Evolutionary conservation across 148 eudicot genomes (phyloP).

Genomic region (Rhododendron kiyosumense): DNA sequence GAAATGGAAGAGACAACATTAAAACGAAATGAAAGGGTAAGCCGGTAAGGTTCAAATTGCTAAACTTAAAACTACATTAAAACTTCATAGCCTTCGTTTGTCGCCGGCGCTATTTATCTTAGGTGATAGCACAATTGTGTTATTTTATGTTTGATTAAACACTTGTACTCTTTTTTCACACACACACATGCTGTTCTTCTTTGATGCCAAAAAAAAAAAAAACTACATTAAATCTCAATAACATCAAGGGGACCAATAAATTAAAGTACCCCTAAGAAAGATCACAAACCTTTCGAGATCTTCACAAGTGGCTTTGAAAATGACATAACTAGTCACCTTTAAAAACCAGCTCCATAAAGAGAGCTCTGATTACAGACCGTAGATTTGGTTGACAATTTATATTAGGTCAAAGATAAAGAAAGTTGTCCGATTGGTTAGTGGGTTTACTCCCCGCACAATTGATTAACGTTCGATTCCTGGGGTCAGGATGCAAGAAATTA

Average conservation of each 20-base stretch:
- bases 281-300: too few relatives aligned
- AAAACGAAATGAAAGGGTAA: background rate
- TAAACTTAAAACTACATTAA: background rate
- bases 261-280: background rate
- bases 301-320: background rate
- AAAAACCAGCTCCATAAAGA: background rate
- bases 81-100: too few relatives aligned
- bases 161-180: too few relatives aligned
- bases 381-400: background rate
- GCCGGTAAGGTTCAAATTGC: background rate
- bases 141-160: too few relatives aligned
- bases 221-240: background rate
- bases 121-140: too few relatives aligned
- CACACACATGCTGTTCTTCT: too few relatives aligned
- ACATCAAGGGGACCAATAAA: background rate
- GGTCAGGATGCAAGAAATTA: too few relatives aligned
- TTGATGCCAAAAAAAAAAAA: background rate
- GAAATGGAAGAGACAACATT: background rate
- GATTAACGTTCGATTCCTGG: too few relatives aligned
- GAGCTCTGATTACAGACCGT: background rate
- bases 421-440: background rate
- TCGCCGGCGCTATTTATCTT: too few relatives aligned
- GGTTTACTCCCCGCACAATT: too few relatives aligned
- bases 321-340: background rate
- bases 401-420: background rate